Conservation (phyloP, 331 rosid genomes). For the Erythrophleum ivorense region DNA sequence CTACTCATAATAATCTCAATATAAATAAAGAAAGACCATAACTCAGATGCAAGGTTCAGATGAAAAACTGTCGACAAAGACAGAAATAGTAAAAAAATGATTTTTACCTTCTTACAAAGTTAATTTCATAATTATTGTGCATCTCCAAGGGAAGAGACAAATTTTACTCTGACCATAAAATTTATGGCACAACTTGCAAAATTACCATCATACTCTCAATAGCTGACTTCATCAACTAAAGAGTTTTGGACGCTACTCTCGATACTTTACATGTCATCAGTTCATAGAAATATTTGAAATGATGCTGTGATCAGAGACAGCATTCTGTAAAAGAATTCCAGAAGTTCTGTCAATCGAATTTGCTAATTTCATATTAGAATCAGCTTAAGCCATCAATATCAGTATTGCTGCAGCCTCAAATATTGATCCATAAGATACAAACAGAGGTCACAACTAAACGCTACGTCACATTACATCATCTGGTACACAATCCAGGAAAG, state of each 20-base stretch:
- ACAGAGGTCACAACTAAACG: not conserved
- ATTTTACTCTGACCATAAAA: not conserved
- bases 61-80: not conserved
- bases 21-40: not conserved
- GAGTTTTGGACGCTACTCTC: too few species aligned
- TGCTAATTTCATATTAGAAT: not conserved
- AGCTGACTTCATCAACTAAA: too few species aligned
- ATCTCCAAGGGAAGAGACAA: not conserved
- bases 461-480: not conserved
- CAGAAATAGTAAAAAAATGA: not conserved
- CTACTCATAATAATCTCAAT: not conserved
- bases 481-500: conserved; percentile 2
- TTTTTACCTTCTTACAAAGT: not conserved
- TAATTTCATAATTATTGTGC: not conserved
- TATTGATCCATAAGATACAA: not conserved
- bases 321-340: not conserved
- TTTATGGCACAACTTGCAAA: not conserved
- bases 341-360: not conserved
- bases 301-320: not conserved
- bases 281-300: not conserved
- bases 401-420: not conserved
- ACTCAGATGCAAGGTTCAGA: not conserved
- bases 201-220: too few species aligned
- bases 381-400: not conserved
- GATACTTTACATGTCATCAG: not conserved